Evolutionary conservation across 1,284 basidiomycete species (phyloP).

Genomic region (Trametes versicolor): DNA sequence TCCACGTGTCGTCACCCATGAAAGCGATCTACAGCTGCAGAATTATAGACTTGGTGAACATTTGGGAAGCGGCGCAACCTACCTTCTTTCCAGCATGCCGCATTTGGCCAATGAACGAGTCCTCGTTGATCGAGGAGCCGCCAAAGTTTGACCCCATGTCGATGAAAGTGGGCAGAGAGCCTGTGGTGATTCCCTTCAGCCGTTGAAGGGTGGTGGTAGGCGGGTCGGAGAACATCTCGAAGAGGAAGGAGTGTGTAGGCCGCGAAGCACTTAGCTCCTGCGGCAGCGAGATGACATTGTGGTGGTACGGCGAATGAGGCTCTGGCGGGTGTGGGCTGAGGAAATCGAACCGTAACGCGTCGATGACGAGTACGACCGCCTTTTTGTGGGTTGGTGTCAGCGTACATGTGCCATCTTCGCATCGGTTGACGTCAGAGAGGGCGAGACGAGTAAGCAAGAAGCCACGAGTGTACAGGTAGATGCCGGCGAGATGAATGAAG

Average conservation of each 20-base stretch:
- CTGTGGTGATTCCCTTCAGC: slow-evolving; percentile 95
- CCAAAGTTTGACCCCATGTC: slow-evolving; percentile 95
- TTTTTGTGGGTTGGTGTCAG: slow-evolving; percentile 77
- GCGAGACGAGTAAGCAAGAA: slow-evolving; percentile 89
- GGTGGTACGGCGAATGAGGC: slow-evolving; percentile 77
- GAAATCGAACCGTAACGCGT: slow-evolving; percentile 96
- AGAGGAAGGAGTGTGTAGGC: slow-evolving; percentile 84
- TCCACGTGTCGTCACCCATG: slow-evolving; percentile 98
- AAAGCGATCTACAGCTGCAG: slow-evolving; percentile 66
- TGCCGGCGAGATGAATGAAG: slow-evolving; percentile 66
- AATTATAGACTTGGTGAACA: slow-evolving; percentile 27
- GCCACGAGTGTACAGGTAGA: slow-evolving; percentile 87
- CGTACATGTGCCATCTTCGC: slow-evolving; percentile 55
- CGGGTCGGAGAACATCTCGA: slow-evolving; percentile 92
- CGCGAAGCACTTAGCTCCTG: slow-evolving; percentile 67
- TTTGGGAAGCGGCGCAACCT: slow-evolving; percentile 35
- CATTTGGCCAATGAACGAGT: slow-evolving; percentile 81
- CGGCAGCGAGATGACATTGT: slow-evolving; percentile 86
- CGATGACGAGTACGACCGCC: slow-evolving; percentile 89
- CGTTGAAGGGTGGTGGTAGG: slow-evolving; percentile 97
- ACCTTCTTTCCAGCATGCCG: slow-evolving; percentile 65
- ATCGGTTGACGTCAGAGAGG: slow-evolving; percentile 67
- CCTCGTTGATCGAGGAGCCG: slow-evolving; percentile 87
- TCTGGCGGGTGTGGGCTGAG: slow-evolving; percentile 75
- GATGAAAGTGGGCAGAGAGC: slow-evolving; percentile 95